Evolutionary conservation across 768 basidiomycete genomes (phyloP), one percentile per base, ranked within the genome.

Genomic region (Lyophyllum atratum): DNA sequence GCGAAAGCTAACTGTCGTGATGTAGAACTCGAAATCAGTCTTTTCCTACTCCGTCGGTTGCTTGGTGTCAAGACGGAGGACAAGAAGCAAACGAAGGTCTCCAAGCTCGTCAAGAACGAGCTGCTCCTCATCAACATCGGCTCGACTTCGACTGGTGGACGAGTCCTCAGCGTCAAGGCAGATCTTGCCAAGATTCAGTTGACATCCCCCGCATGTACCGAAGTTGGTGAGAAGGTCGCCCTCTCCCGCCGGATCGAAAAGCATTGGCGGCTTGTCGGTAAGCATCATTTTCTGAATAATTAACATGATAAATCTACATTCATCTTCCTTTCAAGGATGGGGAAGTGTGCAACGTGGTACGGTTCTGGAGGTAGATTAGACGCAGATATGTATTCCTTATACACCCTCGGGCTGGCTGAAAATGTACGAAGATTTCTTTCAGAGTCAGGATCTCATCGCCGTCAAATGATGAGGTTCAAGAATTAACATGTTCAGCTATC

Each of bases 61-160:
- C 85, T 98, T n/a, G 96, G 97, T 70, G 97, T 99, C 60, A 95
- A 95, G 74, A 94, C 95, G 22, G 96, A 98, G 73, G 97, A 98
- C 78, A 97, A 95, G 80, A 99, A 98, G 72, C 93, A 95, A 71
- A 97, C 97, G 21, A 99, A 95, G 74, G 92, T 93, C 22, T 80
- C 92, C 52, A 97, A 97, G 72, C 83, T 97, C 44, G 82, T 85
- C 56, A 96, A 96, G 76, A 90, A 89, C 73, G 95, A 97, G 74
- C 81, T 95, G 2, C 75, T 98, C 2, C 84, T 98, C 59, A 95
- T 99, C 80, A 98, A 98, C 78, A 98, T 99, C 56, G 95, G 96
- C 19, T 96, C 94, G 21, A 98, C 95, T 1, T 97, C 95, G 3
- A 96, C 95, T 2, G 97, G 97, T 59, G 96, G 97, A 29, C 89